A percentile compares a stretch with the other conserved stretches of the same genome.
Evolutionary conservation across 140 eudicot species (phyloP).

Genomic region (Ambrosia hybrid): DNA sequence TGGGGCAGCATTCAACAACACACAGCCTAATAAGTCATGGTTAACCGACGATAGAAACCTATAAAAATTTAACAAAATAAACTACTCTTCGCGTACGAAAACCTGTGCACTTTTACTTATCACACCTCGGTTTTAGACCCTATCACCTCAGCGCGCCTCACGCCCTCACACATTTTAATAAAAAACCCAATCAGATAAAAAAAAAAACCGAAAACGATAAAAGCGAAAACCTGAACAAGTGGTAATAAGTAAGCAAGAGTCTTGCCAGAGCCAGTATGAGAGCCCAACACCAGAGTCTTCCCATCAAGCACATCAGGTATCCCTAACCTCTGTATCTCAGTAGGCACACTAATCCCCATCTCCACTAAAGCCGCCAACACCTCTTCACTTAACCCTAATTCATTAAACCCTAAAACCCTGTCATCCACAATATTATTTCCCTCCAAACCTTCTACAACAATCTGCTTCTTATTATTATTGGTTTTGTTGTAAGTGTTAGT

Average conservation of each 20-base stretch:
- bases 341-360: constrained; percentile 78
- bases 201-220: too few relatives aligned
- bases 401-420: constrained; percentile 47
- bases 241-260: constrained; percentile 93
- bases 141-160: too few relatives aligned
- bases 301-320: constrained; percentile 71
- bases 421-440: constrained; percentile 21
- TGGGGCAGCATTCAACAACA: too few relatives aligned
- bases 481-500: constrained; percentile 19
- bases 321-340: constrained; percentile 91
- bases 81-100: too few relatives aligned
- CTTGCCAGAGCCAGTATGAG: constrained; percentile 97
- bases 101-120: too few relatives aligned
- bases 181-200: too few relatives aligned
- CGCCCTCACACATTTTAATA: too few relatives aligned
- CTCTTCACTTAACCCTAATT: constrained; percentile 82
- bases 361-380: constrained; percentile 68
- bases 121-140: too few relatives aligned
- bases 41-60: too few relatives aligned
- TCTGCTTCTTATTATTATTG: constrained; percentile 3
- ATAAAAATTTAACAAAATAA: too few relatives aligned
- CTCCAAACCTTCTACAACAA: constrained; percentile 5
- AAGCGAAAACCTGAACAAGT: constrained; percentile 79
- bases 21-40: too few relatives aligned
- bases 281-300: constrained; percentile 84